Evolutionary conservation across 2,329 filamentous ascomycete species (phyloP), one percentile per base, ranked within the genome.

Genomic region (Cladosporium colombiae): DNA sequence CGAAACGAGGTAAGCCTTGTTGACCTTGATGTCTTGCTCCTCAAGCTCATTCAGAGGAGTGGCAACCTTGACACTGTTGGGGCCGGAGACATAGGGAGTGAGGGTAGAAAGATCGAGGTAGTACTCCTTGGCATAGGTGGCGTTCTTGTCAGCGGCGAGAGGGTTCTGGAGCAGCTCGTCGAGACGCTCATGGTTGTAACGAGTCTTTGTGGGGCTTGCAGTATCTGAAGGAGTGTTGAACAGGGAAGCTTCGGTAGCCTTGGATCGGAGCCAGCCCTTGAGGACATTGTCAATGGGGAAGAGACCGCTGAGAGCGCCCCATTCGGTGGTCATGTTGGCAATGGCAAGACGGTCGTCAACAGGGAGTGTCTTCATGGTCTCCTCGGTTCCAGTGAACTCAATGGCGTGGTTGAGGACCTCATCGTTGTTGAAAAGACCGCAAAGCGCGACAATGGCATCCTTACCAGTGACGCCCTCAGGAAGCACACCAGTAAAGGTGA

Each of bases 381-480:
- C 84, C 69, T 92, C 88, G 0, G 89, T 88, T 14, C 93, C 94
- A 0, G 87, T 88, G 73, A 97, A 97, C 74, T 98, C 94, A 67
- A 98, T 89, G 5, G 88, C 88, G 75, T 97, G 92, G 79, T 98
- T 98, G 16, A 97, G 83, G 0, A 97, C 94, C 53, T 97, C 92
- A 71, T 92, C 90, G 63, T 90, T 87, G 78, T 91, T 91, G 81
- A 98, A 96, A 0, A 97, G 80, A 0, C 91, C 91, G 71, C 92
- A 96, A 0, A 98, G 84, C 0, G 92, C 91, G 29, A 97, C 86
- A 70, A 98, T 98, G 14, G 97, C 91, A 77, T 98, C 95, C 78
- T 99, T 98, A 33, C 93, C 94, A 0, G 90, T 92, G 0, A 97
- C 93, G 13, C 93, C 93, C 1, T 82, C 80, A 0, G 92, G 93